Evolutionary conservation across 1,284 basidiomycete species (phyloP), one percentile per base, ranked within the genome.

Genomic region (Boletus semigastroideus): DNA sequence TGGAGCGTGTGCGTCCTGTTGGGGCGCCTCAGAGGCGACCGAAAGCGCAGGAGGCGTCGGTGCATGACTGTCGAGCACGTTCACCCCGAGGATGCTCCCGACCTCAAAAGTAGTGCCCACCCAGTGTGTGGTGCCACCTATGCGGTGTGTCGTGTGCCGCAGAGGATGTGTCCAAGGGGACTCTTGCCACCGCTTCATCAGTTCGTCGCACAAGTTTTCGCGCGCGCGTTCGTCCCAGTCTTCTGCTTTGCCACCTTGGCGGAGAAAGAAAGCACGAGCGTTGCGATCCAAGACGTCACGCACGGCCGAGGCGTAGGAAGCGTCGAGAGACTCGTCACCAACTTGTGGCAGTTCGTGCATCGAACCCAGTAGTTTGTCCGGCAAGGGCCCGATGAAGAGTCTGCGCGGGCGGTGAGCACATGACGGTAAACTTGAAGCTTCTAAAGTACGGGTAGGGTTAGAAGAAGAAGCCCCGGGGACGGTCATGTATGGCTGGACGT

Each of bases 41-140:
- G 40, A 27, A 2, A 48, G 43, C 13, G 38, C 25, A 16, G 28
- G n/a, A n/a, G 51, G 41, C 20, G 52, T 46, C 6, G 49, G 48
- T 2, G 55, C 47, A 25, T 56, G 57, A 31, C n/a, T 39, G 43
- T 63, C 54, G 34, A 68, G 68, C 36, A 72, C 53, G 45, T 53
- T 63, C 37, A 68, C 66, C 16, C 69, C 69, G 30, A 68, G 60
- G 45, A 68, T 57, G 17, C 78, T 77, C 3, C 89, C 90, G 38
- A 92, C 74, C 60, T 90, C 85, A 59, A 92, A 92, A 51, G 82
- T 87, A 16, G 74, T 75, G 27, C 89, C 87, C 22, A 88, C 76
- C 90, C 89, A 91, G 39, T 71, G 72, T 34, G 69, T 67, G 25
- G 50, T 46, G 55, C 51, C 33, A 66, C 57, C 19, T 59, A 59